These are phyloP conservation scores for Brettanomyces naardenensis DNA, from an alignment of 805 yeast genomes.

Conservation along the genomic window DNA sequence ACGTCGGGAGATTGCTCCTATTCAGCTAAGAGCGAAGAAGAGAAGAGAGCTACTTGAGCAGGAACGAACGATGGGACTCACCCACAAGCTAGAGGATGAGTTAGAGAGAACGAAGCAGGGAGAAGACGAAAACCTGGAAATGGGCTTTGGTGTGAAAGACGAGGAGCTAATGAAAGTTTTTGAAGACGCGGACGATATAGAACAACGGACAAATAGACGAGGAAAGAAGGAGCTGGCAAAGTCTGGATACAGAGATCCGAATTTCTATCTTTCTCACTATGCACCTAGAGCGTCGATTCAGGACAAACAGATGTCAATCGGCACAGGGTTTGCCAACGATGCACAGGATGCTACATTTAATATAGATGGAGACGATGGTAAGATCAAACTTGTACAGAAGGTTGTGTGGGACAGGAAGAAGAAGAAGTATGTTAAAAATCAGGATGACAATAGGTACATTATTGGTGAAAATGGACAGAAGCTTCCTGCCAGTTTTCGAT, in stretches of 20 bases:
- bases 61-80: conserved; percentile 68
- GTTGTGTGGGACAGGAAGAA: conserved; percentile 92
- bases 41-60: conserved; percentile 57
- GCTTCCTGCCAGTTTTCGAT: conserved; percentile 83
- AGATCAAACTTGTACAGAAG: conserved; percentile 47
- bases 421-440: conserved; percentile 78
- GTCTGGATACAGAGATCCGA: conserved; percentile 65
- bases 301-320: conserved; percentile 62
- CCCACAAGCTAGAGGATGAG: conserved; percentile 70
- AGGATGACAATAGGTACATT: conserved; percentile 80
- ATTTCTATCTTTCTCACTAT: conserved; percentile 78
- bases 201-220: conserved; percentile 16
- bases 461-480: conserved; percentile 91
- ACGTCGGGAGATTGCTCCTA: conserved; percentile 71
- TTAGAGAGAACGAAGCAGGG: conserved; percentile 43
- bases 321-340: conserved; percentile 67
- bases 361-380: conserved; percentile 61
- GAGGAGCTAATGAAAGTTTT: conserved; percentile 43
- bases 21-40: conserved; percentile 72
- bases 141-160: conserved; percentile 27
- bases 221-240: conserved; percentile 12
- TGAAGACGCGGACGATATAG: conserved; percentile 41
- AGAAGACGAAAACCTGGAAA: conserved; percentile 30
- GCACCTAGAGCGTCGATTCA: conserved; percentile 72
- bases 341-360: conserved; percentile 87